Evolutionary conservation across 2,329 filamentous ascomycete species (phyloP).

Genomic region (Trichophyton equinum): DNA sequence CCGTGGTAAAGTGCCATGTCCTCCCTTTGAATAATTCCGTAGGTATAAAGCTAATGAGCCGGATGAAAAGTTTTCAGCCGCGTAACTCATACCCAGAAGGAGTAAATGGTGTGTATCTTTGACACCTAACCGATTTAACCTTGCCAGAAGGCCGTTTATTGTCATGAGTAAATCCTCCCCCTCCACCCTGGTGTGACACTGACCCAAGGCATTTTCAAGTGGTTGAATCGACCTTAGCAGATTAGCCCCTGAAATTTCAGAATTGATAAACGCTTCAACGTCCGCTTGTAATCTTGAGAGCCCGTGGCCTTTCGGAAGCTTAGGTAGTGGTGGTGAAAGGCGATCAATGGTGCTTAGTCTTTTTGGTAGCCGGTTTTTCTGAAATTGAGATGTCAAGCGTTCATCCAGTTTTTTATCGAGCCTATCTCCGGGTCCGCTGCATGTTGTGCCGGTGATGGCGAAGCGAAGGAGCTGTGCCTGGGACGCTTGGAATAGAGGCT

Average conservation of each 20-base stretch:
- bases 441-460: slow-evolving; percentile 19
- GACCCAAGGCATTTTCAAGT: slow-evolving; percentile 17
- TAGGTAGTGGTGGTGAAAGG: neutral
- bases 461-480: slow-evolving; percentile 24
- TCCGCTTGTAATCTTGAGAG: slow-evolving; percentile 7
- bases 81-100: slow-evolving; percentile 22
- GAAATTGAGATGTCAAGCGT: slow-evolving; percentile 16
- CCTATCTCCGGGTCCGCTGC: slow-evolving; percentile 4
- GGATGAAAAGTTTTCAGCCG: slow-evolving; percentile 21
- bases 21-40: slow-evolving; percentile 11
- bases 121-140: slow-evolving; percentile 16
- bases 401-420: slow-evolving; percentile 9
- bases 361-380: neutral
- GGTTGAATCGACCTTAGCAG: neutral
- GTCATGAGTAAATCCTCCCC: slow-evolving; percentile 22
- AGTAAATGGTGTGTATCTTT: slow-evolving; percentile 8
- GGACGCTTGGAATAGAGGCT: slow-evolving; percentile 5
- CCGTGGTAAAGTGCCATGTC: slow-evolving; percentile 5
- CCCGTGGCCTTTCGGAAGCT: neutral
- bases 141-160: slow-evolving; percentile 21
- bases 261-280: slow-evolving; percentile 5
- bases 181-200: slow-evolving; percentile 17
- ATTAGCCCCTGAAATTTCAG: neutral
- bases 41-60: slow-evolving; percentile 21
- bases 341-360: too few relatives aligned